Evolutionary conservation across 257 asterid genomes (phyloP), one percentile per base, ranked within the genome.

Genomic region (Cynanchum wilfordii): DNA sequence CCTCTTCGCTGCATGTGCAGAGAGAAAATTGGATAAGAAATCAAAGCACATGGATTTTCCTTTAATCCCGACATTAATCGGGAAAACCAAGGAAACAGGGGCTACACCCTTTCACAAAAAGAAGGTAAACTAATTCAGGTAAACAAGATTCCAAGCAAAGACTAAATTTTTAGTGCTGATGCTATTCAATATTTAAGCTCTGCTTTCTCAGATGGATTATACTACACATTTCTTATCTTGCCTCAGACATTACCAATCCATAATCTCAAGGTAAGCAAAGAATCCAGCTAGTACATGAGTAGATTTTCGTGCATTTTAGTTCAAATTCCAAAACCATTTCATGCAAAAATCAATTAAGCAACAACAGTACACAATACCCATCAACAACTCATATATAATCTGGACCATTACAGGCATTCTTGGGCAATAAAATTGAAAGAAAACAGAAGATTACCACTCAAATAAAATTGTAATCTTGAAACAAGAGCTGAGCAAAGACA

Each of bases 1-100:
- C 98, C 79, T 94, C 97, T 84, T 94, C 97, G 80, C 98, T 94
- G 89, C 89, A 82, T 24, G 72, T 40, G 80, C 75, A 75, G 60
- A 47, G 40, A 36, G 16, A n/a, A 51, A 66, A 40, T 7, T 6
- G 9, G 15, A 66, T 7, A 2, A 36, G 16, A 40, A 42, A 44
- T 13, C 10, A 20, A 47, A 49, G 47, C 22, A 66, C 7, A 20
- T 42, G 70, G 50, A 3, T 58, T 25, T 22, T 49, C n/a, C n/a
- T 64, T 40, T 3, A 15, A 10, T 10, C 2, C n/a, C 16, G n/a
- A 42, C 7, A 72, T 3, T 6, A 72, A 29, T 51, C 44, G 60
- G 3, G 29, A 13, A 30, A 12, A 29, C 65, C 44, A 33, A 4
- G 52, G 20, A 64, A n/a, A n/a, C 36, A 50, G 30, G 60, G 33